A percentile compares a stretch with the other conserved stretches of the same genome.
These are phyloP conservation scores for Meyerozyma guilliermondii DNA, from an alignment of 1,139 yeast species.

Conservation along the genomic window DNA sequence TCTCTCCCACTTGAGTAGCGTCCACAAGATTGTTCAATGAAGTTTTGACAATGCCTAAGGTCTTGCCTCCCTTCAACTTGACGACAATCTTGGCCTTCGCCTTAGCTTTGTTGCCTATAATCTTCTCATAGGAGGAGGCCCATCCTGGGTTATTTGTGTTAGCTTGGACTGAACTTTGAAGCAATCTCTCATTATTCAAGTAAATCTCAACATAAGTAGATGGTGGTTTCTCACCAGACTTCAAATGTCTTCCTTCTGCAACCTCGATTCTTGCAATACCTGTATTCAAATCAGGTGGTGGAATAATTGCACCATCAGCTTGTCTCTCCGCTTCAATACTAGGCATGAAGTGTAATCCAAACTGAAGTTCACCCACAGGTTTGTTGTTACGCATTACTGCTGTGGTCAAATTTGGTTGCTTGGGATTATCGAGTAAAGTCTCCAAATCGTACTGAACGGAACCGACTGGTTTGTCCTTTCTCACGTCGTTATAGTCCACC, in stretches of 20 bases:
- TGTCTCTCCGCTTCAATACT: slow-evolving; percentile 69
- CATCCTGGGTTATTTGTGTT: slow-evolving; percentile 66
- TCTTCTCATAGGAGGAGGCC: slow-evolving; percentile 61
- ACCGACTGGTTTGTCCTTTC: slow-evolving; percentile 82
- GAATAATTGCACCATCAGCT: slow-evolving; percentile 80
- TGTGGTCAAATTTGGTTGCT: slow-evolving; percentile 47
- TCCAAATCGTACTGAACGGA: slow-evolving; percentile 72
- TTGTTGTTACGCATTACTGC: slow-evolving; percentile 74
- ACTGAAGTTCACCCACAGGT: slow-evolving; percentile 68
- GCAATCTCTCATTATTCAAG: slow-evolving; percentile 54
- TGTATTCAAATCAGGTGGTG: slow-evolving; percentile 90
- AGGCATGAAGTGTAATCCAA: slow-evolving; percentile 73
- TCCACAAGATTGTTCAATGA: slow-evolving; percentile 69
- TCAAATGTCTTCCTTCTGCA: slow-evolving; percentile 48
- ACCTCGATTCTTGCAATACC: slow-evolving; percentile 71
- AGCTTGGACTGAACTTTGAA: slow-evolving; percentile 55
- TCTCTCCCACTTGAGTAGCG: slow-evolving; percentile 69
- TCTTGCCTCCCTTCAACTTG: slow-evolving; percentile 49
- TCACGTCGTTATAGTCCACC: slow-evolving; percentile 68
- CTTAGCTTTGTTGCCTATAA: slow-evolving; percentile 69
- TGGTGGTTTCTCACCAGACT: slow-evolving; percentile 39
- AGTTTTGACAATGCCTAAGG: slow-evolving; percentile 59
- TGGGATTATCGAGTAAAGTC: slow-evolving; percentile 50
- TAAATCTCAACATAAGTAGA: slow-evolving; percentile 70
- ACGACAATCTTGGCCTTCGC: slow-evolving; percentile 62